Percentiles rank a stretch among this genome's conserved stretches.
phyloP scores from a whole-genome alignment of 371 early-diverging fungal species.

The Syncephalastrum racemosum region DNA sequence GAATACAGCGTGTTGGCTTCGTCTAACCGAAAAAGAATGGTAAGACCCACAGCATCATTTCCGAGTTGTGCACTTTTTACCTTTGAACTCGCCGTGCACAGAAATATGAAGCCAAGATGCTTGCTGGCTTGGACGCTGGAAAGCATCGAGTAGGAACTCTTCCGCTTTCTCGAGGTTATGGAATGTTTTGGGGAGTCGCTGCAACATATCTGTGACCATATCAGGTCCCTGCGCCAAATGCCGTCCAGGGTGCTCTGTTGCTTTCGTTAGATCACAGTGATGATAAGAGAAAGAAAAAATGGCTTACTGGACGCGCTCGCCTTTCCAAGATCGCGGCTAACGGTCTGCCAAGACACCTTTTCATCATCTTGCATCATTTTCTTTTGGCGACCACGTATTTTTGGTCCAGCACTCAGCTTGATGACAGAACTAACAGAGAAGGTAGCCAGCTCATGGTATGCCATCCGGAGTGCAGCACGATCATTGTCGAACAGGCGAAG shows the following conservation, averaged over 20 bases:
- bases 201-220: conserved; percentile 34
- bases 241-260: conserved; percentile 29
- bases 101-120: conserved; percentile 33
- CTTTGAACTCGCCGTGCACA: conserved; percentile 53
- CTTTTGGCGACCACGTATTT: conserved; percentile 33
- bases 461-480: conserved; percentile 14
- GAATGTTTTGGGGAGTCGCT: conserved; percentile 45
- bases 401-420: conserved; percentile 24
- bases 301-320: conserved; percentile 29
- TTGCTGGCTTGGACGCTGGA: conserved; percentile 42
- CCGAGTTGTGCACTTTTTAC: conserved; percentile 12
- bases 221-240: conserved; percentile 35
- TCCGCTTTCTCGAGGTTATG: conserved; percentile 40
- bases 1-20: conserved; percentile 31
- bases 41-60: not conserved
- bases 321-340: conserved; percentile 30
- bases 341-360: conserved; percentile 21
- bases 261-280: too few species aligned
- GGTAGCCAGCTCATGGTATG: conserved; percentile 30
- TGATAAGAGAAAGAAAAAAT: not conserved
- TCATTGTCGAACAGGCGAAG: conserved; percentile 32
- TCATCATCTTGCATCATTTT: conserved; percentile 36
- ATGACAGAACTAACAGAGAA: conserved; percentile 33
- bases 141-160: conserved; percentile 54
- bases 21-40: conserved; percentile 8